These are phyloP conservation scores for Penicillium sp. DNA, from an alignment of 2,329 filamentous ascomycete genomes.

Conservation along the genomic window DNA sequence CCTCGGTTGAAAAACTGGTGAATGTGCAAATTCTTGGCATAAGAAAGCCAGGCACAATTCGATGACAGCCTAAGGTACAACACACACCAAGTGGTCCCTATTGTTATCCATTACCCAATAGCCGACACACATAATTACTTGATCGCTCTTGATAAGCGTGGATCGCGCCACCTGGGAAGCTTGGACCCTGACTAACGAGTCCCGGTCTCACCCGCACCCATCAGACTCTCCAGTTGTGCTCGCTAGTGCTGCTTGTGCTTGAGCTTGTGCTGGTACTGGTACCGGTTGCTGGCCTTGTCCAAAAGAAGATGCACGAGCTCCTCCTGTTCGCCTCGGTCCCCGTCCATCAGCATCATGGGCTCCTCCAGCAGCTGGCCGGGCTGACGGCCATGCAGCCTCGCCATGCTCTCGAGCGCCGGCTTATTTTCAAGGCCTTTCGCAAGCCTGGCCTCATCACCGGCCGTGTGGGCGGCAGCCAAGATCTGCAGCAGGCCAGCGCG, in stretches of 20 bases:
- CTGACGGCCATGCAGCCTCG: conserved; percentile 67
- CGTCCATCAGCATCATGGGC: conserved; percentile 62
- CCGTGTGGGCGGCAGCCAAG: conserved; percentile 52
- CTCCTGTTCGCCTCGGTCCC: conserved; percentile 66
- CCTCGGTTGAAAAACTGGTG: conserved; percentile 11
- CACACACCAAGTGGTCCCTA: conserved; percentile 3
- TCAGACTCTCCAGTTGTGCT: conserved; percentile 4
- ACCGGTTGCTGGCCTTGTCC: conserved; percentile 12
- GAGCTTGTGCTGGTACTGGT: conserved; percentile 3
- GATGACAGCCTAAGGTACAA: neutral
- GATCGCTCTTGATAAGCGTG: conserved; percentile 18
- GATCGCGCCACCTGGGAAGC: conserved; percentile 25
- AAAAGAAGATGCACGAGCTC: conserved; percentile 64
- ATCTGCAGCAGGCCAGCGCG: conserved; percentile 50
- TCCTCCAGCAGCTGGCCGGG: conserved; percentile 66
- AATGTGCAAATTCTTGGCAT: neutral
- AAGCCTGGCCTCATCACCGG: conserved; percentile 51
- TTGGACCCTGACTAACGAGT: conserved; percentile 32
- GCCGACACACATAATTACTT: conserved; percentile 21
- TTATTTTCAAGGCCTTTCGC: conserved; percentile 64
- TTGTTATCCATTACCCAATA: conserved; percentile 23
- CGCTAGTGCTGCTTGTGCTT: neutral
- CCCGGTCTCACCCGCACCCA: conserved; percentile 32
- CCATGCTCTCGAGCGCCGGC: conserved; percentile 59
- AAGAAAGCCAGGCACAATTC: neutral